Evolutionary conservation across 257 asterid genomes (phyloP), one percentile per base, ranked within the genome.

Genomic region (Solanum chaucha): DNA sequence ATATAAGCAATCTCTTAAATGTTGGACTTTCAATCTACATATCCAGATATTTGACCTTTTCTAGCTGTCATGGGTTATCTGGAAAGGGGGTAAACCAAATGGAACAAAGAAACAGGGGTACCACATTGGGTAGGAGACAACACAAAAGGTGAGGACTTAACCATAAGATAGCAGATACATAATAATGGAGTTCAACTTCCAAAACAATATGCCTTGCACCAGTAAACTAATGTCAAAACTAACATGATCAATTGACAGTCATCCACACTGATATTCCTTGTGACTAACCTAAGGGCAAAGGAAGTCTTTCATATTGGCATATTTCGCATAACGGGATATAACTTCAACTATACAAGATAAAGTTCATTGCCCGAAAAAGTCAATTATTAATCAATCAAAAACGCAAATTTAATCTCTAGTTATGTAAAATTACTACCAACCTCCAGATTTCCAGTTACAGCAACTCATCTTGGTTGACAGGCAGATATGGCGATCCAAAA

Each of bases 401-500:
- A 8, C 48, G 36, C 71, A 77, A 36, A 81, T 86, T 85, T 65
- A 75, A 83, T 41, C 7, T 40, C 35, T 4, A 6, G 48, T 24
- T 35, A 35, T 75, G 28, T 38, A 75, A 75, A 75, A 38, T 75
- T 40, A 40, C 83, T 75, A 40, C 55, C 34, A 90, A 97, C 98
- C 99, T 93, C 77, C 82, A 44, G 88, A 58, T 85, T 91, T 84
- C 81, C 91, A 85, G 89, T 89, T 70, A 88, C 87, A 59, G 89
- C 32, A 90, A 82, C 85, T 87, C 92, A 83, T 87, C 89, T 87
- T 82, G 87, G 82, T 72, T 72, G 40, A 73, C 92, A 80, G 90
- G 90, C 84, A 87, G 86, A 65, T 86, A 65, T 38, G 98, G 90
- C 84, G 96, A 90, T 72, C 98, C 95, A 41, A 86, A 92, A 88